Evolutionary conservation across 805 yeast genomes (phyloP), one percentile per base, ranked within the genome.

Genomic region (Schizosaccharomyces lindneri): DNA sequence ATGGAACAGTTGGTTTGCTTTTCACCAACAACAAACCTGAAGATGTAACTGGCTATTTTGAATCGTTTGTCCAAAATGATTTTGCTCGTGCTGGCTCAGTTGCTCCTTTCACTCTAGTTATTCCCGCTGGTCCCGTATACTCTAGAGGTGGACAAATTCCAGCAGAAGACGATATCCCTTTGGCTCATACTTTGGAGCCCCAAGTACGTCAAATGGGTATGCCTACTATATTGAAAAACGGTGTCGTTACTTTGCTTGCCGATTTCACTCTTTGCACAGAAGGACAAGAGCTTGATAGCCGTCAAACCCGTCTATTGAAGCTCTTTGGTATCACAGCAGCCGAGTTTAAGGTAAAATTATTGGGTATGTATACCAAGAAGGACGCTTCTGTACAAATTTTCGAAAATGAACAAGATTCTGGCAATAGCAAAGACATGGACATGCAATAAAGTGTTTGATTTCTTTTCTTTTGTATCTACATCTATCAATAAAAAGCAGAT

Each of bases 251-350:
- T 63, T 75, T 93, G 60, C 81, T 80, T 24, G 81, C 81, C 66
- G 93, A 93, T 51, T 87, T 79, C 73, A 78, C 77, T 59, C 96
- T 94, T 48, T 87, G 95, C 73, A 76, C 75, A 62, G 75, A 83
- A 67, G 96, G 95, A 55, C 86, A 88, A 63, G 76, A 78, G 32
- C 77, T 94, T 64, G 95, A 87, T 72, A 93, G 89, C 60, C 84
- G 85, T 68, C 94, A 93, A 74, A 94, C 97, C 29, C 79, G 93
- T 66, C 81, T 93, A 62, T 78, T 93, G 72, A 93, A 93, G 74
- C 93, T 87, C 67, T 94, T 93, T 72, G 99, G 99, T 69, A 81
- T 94, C 63, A 97, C 97, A 13, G 87, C 88, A 62, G 79, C 96
- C 57, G 88, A 86, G 70, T 93, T 90, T 74, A 87, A 82, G 72